Evolutionary conservation across 2,329 filamentous ascomycete genomes (phyloP).

Genomic region (Colletotrichum sp.): DNA sequence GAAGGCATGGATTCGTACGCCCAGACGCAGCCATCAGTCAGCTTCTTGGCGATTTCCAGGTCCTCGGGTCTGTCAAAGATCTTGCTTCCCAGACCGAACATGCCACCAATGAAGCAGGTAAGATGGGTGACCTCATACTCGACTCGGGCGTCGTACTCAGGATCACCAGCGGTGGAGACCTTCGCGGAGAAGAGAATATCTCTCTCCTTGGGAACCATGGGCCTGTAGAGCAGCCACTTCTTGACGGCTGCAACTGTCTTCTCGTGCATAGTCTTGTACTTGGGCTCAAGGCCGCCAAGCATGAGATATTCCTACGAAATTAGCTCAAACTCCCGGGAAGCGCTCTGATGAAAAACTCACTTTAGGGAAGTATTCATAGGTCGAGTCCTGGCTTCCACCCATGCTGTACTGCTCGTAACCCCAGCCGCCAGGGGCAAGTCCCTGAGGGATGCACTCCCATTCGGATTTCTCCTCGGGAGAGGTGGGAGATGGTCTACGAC

Average conservation of each 20-base stretch:
- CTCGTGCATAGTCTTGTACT: conserved; percentile 77
- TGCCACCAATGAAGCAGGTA: conserved; percentile 73
- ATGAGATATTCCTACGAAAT: conserved; percentile 69
- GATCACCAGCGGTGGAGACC: conserved; percentile 51
- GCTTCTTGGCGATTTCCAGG: conserved; percentile 65
- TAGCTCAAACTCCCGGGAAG: conserved; percentile 10
- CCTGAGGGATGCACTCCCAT: conserved; percentile 59
- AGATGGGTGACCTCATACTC: conserved; percentile 69
- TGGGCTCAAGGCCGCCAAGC: conserved; percentile 74
- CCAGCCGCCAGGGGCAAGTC: conserved; percentile 54
- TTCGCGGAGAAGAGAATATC: conserved; percentile 79
- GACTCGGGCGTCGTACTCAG: conserved; percentile 41
- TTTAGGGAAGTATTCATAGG: conserved; percentile 75
- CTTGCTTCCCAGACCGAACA: conserved; percentile 70
- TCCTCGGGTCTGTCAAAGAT: conserved; percentile 65
- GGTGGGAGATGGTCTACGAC: conserved; percentile 3
- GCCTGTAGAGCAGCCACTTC: conserved; percentile 77
- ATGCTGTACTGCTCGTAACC: conserved; percentile 59
- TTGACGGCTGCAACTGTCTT: conserved; percentile 71
- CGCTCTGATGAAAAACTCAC: not conserved
- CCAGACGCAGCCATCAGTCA: conserved; percentile 75
- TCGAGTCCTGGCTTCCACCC: conserved; percentile 72
- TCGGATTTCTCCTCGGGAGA: conserved; percentile 7
- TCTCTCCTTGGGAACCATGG: conserved; percentile 70
- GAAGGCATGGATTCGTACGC: conserved; percentile 65